These are phyloP conservation scores for Globisporangium radiosum DNA, from an alignment of 352 stramenopile genomes.

Conservation along the genomic window DNA sequence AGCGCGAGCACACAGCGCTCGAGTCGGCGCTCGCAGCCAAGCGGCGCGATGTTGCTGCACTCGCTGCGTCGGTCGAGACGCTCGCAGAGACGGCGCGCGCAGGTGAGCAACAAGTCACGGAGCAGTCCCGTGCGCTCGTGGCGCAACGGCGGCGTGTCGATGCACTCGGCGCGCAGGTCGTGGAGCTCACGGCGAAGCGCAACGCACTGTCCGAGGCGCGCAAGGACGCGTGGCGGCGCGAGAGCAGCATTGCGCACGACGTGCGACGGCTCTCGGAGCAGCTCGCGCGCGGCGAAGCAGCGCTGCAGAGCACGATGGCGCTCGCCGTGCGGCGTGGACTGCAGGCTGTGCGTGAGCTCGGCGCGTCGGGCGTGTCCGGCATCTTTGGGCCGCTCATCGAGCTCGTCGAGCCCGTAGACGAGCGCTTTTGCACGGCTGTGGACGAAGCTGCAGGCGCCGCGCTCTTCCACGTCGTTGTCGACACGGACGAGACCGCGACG, in stretches of 20 bases:
- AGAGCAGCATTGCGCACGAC: slow-evolving; percentile 72
- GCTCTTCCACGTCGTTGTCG: slow-evolving; percentile 98
- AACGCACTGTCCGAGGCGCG: slow-evolving; percentile 73
- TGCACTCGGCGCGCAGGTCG: slow-evolving; percentile 34
- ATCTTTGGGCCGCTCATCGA: slow-evolving; percentile 97
- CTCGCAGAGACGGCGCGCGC: slow-evolving; percentile 34
- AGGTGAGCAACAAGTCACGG: slow-evolving; percentile 36
- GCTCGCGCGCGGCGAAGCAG: slow-evolving; percentile 62
- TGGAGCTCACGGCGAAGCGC: slow-evolving; percentile 74
- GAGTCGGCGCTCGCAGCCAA: slow-evolving; percentile 57
- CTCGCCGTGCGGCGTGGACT: slow-evolving; percentile 84
- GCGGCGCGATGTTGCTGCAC: slow-evolving; percentile 32
- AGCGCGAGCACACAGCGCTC: slow-evolving; percentile 59
- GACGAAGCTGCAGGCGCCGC: slow-evolving; percentile 94
- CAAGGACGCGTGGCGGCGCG: slow-evolving; percentile 77
- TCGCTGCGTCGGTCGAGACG: slow-evolving; percentile 38
- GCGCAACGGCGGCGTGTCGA: slow-evolving; percentile 54
- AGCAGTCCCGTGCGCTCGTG: slow-evolving; percentile 40
- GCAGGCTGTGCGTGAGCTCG: slow-evolving; percentile 83
- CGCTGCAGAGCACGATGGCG: slow-evolving; percentile 79
- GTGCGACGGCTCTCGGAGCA: slow-evolving; percentile 69
- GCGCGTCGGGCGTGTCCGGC: slow-evolving; percentile 47
- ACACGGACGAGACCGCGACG: slow-evolving; percentile 95
- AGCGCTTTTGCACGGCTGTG: slow-evolving; percentile 92
- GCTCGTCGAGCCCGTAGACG: slow-evolving; percentile 85